phyloP scores from a whole-genome alignment of 2,329 filamentous ascomycete genomes.

The Fulvia fulva region DNA sequence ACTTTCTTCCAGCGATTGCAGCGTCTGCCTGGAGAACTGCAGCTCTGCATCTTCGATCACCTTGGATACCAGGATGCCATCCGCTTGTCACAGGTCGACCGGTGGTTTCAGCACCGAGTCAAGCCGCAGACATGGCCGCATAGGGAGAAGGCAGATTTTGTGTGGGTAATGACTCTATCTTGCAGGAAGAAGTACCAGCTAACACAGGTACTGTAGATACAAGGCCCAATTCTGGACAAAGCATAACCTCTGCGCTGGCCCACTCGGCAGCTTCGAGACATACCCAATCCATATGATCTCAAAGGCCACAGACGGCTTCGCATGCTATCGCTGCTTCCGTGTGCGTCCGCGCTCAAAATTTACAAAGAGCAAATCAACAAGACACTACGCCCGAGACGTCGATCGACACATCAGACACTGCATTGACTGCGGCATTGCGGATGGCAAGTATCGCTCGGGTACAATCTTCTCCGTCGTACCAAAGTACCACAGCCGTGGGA shows the following conservation, averaged over 20 bases:
- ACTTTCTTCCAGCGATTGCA: background rate
- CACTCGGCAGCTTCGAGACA: background rate
- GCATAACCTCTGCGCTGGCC: background rate
- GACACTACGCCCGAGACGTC: background rate
- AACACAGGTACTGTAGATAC: background rate
- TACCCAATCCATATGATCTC: background rate
- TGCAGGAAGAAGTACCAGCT: background rate
- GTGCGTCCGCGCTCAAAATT: background rate
- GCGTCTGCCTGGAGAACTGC: background rate
- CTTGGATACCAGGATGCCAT: background rate
- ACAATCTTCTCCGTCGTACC: background rate
- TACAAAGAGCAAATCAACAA: background rate
- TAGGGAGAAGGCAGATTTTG: background rate
- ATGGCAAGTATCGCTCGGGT: background rate
- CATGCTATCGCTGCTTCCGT: background rate
- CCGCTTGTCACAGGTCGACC: background rate
- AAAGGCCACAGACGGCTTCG: background rate
- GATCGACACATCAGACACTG: background rate
- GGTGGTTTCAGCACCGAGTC: background rate
- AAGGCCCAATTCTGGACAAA: background rate
- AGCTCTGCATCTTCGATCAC: background rate
- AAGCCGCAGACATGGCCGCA: background rate
- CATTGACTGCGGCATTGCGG: background rate
- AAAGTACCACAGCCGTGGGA: too few species aligned
- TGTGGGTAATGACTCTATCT: background rate